These are phyloP conservation scores for Ophiognomonia clavigignenti-juglandacearum DNA, from an alignment of 2,329 filamentous ascomycete species.

Conservation along the genomic window DNA sequence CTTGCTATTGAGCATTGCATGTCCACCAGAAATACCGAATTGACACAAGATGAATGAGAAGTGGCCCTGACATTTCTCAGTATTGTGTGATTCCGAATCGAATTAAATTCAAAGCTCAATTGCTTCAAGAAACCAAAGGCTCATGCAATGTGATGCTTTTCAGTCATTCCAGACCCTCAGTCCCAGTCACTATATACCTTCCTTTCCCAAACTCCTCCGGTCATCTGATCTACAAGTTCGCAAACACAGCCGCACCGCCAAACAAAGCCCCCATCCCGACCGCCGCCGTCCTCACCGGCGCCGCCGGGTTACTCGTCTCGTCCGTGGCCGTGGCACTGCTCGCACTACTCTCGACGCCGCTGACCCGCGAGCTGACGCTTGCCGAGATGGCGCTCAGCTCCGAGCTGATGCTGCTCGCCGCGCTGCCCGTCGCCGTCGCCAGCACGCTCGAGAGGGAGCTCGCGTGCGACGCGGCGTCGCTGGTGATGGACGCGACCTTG, in stretches of 20 bases:
- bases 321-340: conserved; percentile 9
- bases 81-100: too few species aligned
- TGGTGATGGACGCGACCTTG: conserved; percentile 21
- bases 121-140: too few species aligned
- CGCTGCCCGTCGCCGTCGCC: conserved; percentile 23
- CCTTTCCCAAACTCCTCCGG: neutral
- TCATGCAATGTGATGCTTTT: too few species aligned
- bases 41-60: too few species aligned
- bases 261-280: conserved; percentile 42
- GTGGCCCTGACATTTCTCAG: too few species aligned
- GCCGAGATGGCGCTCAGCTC: conserved; percentile 16
- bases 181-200: neutral
- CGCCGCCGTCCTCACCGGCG: conserved; percentile 34
- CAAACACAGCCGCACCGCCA: conserved; percentile 40
- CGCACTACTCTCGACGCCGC: conserved; percentile 3
- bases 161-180: too few species aligned
- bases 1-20: too few species aligned
- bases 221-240: conserved; percentile 35
- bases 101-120: too few species aligned
- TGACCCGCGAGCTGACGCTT: conserved; percentile 10
- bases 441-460: conserved; percentile 24
- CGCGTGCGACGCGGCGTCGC: conserved; percentile 13
- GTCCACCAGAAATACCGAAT: too few species aligned
- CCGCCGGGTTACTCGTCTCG: conserved; percentile 22
- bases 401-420: conserved; percentile 16